Evolutionary conservation across 805 yeast genomes (phyloP).

Genomic region (Candida ortonii): DNA sequence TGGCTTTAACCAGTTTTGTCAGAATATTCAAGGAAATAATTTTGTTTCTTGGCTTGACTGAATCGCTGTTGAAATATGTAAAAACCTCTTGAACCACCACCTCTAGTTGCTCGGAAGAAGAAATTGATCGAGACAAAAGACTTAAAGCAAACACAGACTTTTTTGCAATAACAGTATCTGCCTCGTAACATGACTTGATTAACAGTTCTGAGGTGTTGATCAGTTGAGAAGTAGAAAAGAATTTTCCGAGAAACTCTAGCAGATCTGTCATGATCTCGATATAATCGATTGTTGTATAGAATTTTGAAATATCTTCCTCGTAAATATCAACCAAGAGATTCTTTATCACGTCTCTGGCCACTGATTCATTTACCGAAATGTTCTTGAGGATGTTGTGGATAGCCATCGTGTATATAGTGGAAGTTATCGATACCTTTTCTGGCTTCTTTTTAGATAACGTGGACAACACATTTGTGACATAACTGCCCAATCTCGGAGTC

Average conservation of each 20-base stretch:
- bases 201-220: conserved; percentile 28
- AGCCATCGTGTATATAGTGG: conserved; percentile 53
- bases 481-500: conserved; percentile 36
- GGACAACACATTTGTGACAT: conserved; percentile 33
- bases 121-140: conserved; percentile 28
- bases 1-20: conserved; percentile 27
- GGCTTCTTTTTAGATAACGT: conserved; percentile 25
- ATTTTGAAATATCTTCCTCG: conserved; percentile 21
- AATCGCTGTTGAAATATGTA: conserved; percentile 1
- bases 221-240: conserved; percentile 24
- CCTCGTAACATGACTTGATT: conserved; percentile 36
- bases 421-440: conserved; percentile 35
- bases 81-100: conserved; percentile 13
- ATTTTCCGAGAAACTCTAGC: conserved; percentile 42
- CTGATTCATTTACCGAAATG: conserved; percentile 23
- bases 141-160: conserved; percentile 42
- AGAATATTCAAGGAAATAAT: conserved; percentile 18
- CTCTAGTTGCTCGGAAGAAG: conserved; percentile 20
- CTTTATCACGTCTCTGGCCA: conserved; percentile 31
- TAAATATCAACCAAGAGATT: conserved; percentile 36
- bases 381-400: conserved; percentile 42
- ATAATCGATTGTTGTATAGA: conserved; percentile 44
- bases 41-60: conserved; percentile 8
- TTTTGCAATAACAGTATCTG: conserved; percentile 44
- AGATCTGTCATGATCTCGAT: conserved; percentile 62